These are phyloP conservation scores for Xylariaceae sp. DNA, from an alignment of 2,329 filamentous ascomycete genomes.

Conservation along the genomic window DNA sequence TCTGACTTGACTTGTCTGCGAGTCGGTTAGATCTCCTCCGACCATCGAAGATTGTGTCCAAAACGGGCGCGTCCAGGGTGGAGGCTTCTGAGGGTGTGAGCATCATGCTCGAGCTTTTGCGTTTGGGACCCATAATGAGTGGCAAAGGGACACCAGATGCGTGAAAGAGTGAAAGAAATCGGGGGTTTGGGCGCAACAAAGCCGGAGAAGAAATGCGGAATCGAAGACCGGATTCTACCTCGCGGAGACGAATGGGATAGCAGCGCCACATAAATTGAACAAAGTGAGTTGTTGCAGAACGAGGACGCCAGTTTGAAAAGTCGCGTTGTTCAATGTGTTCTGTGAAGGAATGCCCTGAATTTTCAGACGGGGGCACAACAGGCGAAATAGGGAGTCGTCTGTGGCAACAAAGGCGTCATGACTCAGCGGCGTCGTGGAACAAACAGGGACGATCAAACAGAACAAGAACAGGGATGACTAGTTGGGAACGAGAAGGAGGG, in stretches of 20 bases:
- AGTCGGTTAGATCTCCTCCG: slow-evolving; percentile 25
- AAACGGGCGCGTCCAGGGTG: not conserved
- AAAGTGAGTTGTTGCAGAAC: slow-evolving; percentile 5
- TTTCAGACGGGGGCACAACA: not conserved
- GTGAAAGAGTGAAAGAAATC: not conserved
- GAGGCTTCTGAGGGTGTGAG: slow-evolving; percentile 9
- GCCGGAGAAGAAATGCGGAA: slow-evolving; percentile 17
- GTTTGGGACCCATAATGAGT: slow-evolving; percentile 36
- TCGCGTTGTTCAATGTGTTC: not conserved
- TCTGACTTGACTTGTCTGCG: slow-evolving; percentile 14
- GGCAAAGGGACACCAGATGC: not conserved
- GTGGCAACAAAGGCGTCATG: slow-evolving; percentile 4
- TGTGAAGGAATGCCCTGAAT: not conserved
- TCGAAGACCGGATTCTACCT: slow-evolving; percentile 9
- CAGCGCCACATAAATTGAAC: slow-evolving; percentile 16
- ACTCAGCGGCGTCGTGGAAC: not conserved
- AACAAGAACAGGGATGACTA: not conserved
- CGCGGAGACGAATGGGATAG: slow-evolving; percentile 19
- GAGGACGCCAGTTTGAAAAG: not conserved
- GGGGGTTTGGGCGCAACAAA: slow-evolving; percentile 14
- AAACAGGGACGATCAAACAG: not conserved
- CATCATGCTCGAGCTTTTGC: slow-evolving; percentile 32
- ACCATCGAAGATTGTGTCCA: not conserved
- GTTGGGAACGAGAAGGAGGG: not conserved
- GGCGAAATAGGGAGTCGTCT: not conserved